Evolutionary conservation across 2,329 filamentous ascomycete genomes (phyloP), one percentile per base, ranked within the genome.

Genomic region (Aspergillus sp.): DNA sequence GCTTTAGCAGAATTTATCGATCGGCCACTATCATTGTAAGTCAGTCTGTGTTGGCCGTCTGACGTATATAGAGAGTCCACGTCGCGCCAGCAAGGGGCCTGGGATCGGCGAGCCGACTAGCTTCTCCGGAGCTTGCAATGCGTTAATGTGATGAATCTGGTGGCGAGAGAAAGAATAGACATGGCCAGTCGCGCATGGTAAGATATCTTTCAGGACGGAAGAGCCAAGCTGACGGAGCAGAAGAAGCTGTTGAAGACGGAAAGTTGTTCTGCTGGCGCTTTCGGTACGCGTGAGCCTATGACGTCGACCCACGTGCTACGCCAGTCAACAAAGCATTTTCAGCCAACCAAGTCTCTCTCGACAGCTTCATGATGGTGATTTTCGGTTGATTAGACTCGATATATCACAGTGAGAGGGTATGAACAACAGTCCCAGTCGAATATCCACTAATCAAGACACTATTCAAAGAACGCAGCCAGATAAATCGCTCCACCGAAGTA

Each of bases 291-390:
- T 54, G 32, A 31, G 46, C 62, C 60, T 61, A 70, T 70, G 68
- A 70, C 67, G 68, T 70, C 66, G 66, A 42, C 46, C 63, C 67
- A 70, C 68, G 66, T 70, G 68, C 61, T 16, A 13, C 21, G 17
- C 40, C 14, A 34, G 21, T 32, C 47, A 40, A 29, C 43, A 17
- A 46, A 19, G 9, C 44, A 32, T 46, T 34, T 16, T 17, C 29
- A 38, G 4, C 34, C 34, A 38, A 38, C 14, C 25, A 7, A 38
- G 14, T 17, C 34, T n/a, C 5, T 38, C 16, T 38, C 34, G 16
- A 38, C 34, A n/a, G 16, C 34, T 38, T 38, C 34, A 43, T 43
- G 41, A 21, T 1, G n/a, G 19, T 43, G 13, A 43, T 38, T 2
- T 10, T 11, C 25, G 11, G 25, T 29, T 3, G 25, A 29, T 29